Evolutionary conservation across 2,329 filamentous ascomycete species (phyloP).

Genomic region (Neophaeococcomyces mojaviensis): DNA sequence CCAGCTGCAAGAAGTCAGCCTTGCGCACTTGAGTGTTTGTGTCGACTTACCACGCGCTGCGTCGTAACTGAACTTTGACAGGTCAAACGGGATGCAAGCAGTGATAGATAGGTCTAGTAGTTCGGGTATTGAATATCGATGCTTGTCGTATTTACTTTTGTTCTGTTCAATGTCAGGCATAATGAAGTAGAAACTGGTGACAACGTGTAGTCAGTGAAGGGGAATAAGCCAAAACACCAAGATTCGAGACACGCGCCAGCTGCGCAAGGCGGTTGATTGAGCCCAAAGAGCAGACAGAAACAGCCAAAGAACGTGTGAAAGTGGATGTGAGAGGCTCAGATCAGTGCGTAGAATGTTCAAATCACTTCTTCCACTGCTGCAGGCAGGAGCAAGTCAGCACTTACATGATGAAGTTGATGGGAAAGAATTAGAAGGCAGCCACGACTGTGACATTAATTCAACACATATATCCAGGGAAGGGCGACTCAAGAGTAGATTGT

Average conservation of each 20-base stretch:
- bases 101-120: conserved; percentile 19
- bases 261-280: conserved; percentile 3
- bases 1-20: conserved; percentile 18
- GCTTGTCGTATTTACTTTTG: conserved; percentile 5
- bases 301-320: conserved; percentile 6
- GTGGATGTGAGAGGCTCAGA: background rate
- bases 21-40: background rate
- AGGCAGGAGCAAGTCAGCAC: too few species aligned
- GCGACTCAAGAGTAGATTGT: too few species aligned
- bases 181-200: background rate
- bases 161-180: conserved; percentile 7
- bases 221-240: conserved; percentile 9
- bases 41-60: conserved; percentile 21
- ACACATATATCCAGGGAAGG: too few species aligned
- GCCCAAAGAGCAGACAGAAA: background rate
- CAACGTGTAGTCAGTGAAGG: conserved; percentile 1
- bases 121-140: conserved; percentile 14
- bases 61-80: conserved; percentile 24
- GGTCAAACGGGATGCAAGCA: conserved; percentile 17
- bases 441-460: too few species aligned
- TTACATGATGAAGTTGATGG: too few species aligned
- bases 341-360: too few species aligned
- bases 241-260: conserved; percentile 2
- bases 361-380: too few species aligned
- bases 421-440: too few species aligned